These are phyloP conservation scores for Neurospora crassa DNA, from an alignment of 2,329 filamentous ascomycete species.

Conservation along the genomic window DNA sequence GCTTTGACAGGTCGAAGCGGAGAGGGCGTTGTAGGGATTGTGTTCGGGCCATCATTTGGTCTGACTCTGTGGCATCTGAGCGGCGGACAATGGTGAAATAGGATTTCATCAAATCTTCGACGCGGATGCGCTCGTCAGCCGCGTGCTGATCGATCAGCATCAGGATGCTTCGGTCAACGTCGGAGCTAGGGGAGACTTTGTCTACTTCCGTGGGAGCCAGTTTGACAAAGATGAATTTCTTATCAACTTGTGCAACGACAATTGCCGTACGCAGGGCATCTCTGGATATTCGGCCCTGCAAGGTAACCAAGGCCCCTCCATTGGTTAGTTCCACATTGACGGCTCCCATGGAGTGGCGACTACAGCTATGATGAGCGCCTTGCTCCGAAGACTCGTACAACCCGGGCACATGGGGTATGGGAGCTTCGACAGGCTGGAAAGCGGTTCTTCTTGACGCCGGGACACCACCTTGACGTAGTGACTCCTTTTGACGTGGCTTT, in stretches of 20 bases:
- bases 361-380: conserved; percentile 4
- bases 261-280: conserved; percentile 47
- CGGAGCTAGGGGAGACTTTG: background rate
- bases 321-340: conserved; percentile 7
- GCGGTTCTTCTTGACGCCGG: conserved; percentile 52
- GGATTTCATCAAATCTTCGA: conserved; percentile 59
- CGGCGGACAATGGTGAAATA: conserved; percentile 32
- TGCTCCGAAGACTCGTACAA: conserved; percentile 22
- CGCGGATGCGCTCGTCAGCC: conserved; percentile 75
- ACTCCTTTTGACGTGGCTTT: background rate
- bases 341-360: conserved; percentile 3
- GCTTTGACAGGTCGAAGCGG: conserved; percentile 51
- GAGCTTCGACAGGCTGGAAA: conserved; percentile 44
- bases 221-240: conserved; percentile 75
- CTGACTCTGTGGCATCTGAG: background rate
- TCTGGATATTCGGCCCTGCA: conserved; percentile 49
- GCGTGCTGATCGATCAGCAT: conserved; percentile 89
- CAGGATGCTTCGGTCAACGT: conserved; percentile 32
- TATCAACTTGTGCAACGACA: conserved; percentile 75
- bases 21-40: conserved; percentile 43
- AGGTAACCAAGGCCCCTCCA: conserved; percentile 13
- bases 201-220: conserved; percentile 26
- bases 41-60: conserved; percentile 16
- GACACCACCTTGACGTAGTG: background rate
- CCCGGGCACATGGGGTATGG: conserved; percentile 33